Percentiles rank a stretch among this genome's conserved stretches.
phyloP scores from a whole-genome alignment of 176 grass and related monocot species.

The Carex parvula region DNA sequence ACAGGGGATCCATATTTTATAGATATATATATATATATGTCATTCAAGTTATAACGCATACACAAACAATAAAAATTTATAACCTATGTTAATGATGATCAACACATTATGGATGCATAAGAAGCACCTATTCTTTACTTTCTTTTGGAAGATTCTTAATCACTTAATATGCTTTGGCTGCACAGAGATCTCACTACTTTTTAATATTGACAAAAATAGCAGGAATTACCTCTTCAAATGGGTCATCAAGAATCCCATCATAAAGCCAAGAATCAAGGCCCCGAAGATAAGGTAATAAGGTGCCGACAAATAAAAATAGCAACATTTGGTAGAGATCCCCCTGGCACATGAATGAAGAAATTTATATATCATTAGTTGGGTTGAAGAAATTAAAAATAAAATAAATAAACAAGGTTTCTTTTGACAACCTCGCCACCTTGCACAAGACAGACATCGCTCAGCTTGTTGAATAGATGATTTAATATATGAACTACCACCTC shows the following conservation, averaged over 20 bases:
- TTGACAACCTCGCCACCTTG: conserved; percentile 79
- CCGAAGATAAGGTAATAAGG: conserved; percentile 84
- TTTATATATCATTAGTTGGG: background rate
- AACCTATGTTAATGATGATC: background rate
- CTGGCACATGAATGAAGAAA: conserved; percentile 41
- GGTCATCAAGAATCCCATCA: conserved; percentile 94
- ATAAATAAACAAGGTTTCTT: conserved; percentile 10
- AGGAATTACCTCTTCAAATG: conserved; percentile 76
- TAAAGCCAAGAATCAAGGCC: conserved; percentile 95
- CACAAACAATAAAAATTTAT: background rate
- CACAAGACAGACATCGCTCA: conserved; percentile 79
- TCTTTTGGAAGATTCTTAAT: background rate
- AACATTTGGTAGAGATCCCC: conserved; percentile 81
- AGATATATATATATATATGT: background rate
- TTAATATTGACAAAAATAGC: background rate
- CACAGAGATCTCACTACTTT: background rate
- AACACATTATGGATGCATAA: background rate
- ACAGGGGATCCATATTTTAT: background rate
- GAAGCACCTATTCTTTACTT: background rate
- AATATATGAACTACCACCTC: conserved; percentile 74
- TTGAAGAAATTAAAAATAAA: conserved; percentile 18
- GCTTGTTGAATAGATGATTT: conserved; percentile 66
- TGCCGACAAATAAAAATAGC: conserved; percentile 61
- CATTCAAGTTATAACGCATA: background rate
- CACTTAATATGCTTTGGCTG: background rate